phyloP scores from a whole-genome alignment of 495 filamentous ascomycete species.

The Aspergillus nanangensis region DNA sequence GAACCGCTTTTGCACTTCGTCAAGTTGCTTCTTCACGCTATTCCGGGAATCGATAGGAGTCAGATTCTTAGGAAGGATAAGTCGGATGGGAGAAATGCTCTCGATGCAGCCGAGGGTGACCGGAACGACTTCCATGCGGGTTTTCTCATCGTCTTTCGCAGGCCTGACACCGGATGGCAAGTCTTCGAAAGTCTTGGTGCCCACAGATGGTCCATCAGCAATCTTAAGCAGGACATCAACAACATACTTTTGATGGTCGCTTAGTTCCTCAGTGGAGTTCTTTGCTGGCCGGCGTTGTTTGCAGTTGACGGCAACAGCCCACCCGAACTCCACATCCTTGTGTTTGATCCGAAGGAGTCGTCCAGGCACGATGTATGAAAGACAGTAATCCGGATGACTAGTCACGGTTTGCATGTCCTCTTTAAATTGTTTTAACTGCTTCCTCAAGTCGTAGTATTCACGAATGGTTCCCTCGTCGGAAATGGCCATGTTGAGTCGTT shows the following conservation, averaged over 20 bases:
- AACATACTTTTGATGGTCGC: constrained; percentile 68
- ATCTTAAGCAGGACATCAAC: constrained; percentile 79
- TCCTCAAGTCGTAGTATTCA: constrained; percentile 84
- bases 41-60: constrained; percentile 57
- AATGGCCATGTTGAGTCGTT: constrained; percentile 68
- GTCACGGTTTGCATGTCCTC: constrained; percentile 86
- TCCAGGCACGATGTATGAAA: constrained; percentile 76
- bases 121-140: constrained; percentile 79
- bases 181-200: constrained; percentile 54
- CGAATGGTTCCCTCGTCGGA: constrained; percentile 80
- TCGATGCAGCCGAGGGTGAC: constrained; percentile 80
- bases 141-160: constrained; percentile 58
- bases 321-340: constrained; percentile 79
- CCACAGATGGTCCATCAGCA: constrained; percentile 52
- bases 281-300: constrained; percentile 56
- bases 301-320: constrained; percentile 80
- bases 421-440: constrained; percentile 74
- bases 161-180: constrained; percentile 61
- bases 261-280: constrained; percentile 57
- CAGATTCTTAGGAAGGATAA: constrained; percentile 76
- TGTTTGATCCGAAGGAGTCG: constrained; percentile 80
- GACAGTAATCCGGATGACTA: constrained; percentile 78
- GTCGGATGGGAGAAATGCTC: constrained; percentile 67
- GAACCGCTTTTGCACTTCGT: constrained; percentile 77
- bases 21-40: constrained; percentile 59